Base-by-base conservation (phyloP, 306 rosid species). In the Begonia fuchsioides region DNA sequence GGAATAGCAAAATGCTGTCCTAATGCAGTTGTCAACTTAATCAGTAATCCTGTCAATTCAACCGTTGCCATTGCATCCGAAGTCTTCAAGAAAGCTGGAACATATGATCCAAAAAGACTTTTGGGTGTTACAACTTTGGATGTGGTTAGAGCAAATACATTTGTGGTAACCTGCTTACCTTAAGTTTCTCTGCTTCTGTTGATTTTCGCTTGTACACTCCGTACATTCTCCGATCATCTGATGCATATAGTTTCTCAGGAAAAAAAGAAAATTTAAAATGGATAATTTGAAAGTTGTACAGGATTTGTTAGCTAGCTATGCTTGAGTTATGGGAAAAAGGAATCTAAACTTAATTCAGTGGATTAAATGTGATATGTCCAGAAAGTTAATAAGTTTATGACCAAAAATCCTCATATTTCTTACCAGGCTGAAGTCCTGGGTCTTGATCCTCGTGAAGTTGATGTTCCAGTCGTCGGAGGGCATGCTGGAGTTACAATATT, bases 391-490 rank as follows among this genome's bases (percentile, higher is more conserved):
- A 2, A 41, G 14, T 10, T n/a, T n/a, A 41, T 41, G 6, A n/a
- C 45, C 6, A 41, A 41, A 11, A 41, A 41, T n/a, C 14, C 1
- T 41, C n/a, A 47, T 47, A 13, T 57, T 46, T 20, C n/a, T 13
- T 53, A 59, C n/a, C 76, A 92, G 96, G 96, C 96, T 12, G 98
- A 85, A 69, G 93, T 92, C 48, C 72, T 92, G 17, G 96, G 96
- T 47, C 70, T 71, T 62, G 94, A 92, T 70, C 96, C 98, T 12
- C 76, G 93, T 62, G 96, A 85, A 43, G 96, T 92, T 59, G 87
- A 85, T 51, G 98, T 92, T 67, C 98, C 96, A 0, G 98, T 92
- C 18, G 87, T 92, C 47, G 96, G 98, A 26, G 98, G 98, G 56
- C 98, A 92, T 43, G 72, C 96, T 6, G 98, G 96, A 56, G 76